These are phyloP conservation scores for Mortierella sp. DNA, from an alignment of 371 early-diverging fungal genomes.

Conservation along the genomic window DNA sequence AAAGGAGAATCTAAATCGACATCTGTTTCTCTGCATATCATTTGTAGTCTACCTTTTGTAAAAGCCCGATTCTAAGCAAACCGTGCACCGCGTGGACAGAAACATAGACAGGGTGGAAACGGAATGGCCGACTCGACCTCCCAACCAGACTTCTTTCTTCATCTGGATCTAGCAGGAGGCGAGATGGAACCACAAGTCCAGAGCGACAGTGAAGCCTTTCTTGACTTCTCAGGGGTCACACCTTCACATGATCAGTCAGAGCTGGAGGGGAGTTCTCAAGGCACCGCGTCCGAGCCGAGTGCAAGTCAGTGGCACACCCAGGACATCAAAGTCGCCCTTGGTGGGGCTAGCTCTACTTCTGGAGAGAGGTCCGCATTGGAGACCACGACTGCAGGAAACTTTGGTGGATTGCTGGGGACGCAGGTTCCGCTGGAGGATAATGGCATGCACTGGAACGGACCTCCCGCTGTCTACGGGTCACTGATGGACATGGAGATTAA, in stretches of 20 bases:
- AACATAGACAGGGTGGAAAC: too few relatives aligned
- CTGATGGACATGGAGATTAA: conserved; percentile 52
- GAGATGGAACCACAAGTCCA: conserved; percentile 20
- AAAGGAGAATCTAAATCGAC: too few relatives aligned
- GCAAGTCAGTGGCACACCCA: conserved; percentile 5
- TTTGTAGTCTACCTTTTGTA: too few relatives aligned
- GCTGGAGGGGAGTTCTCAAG: not conserved
- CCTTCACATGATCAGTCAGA: conserved; percentile 2
- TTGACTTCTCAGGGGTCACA: conserved; percentile 23
- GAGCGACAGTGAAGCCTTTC: conserved; percentile 15
- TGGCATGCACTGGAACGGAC: conserved; percentile 12
- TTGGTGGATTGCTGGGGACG: conserved; percentile 9
- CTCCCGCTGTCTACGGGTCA: conserved; percentile 30
- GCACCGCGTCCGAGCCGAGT: conserved; percentile 4
- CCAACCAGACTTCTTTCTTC: conserved; percentile 45
- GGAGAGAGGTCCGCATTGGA: not conserved
- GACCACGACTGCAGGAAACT: not conserved
- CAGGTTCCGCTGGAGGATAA: conserved; percentile 11
- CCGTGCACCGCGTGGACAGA: too few relatives aligned
- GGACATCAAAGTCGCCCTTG: conserved; percentile 4
- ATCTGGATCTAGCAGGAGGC: conserved; percentile 42
- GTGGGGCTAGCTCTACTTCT: not conserved
- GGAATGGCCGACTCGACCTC: conserved; percentile 35
- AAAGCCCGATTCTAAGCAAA: too few relatives aligned
- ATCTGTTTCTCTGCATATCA: too few relatives aligned